Base-by-base conservation (phyloP, 495 filamentous ascomycete species). In the Pseudomonodictys pantanalensis region DNA sequence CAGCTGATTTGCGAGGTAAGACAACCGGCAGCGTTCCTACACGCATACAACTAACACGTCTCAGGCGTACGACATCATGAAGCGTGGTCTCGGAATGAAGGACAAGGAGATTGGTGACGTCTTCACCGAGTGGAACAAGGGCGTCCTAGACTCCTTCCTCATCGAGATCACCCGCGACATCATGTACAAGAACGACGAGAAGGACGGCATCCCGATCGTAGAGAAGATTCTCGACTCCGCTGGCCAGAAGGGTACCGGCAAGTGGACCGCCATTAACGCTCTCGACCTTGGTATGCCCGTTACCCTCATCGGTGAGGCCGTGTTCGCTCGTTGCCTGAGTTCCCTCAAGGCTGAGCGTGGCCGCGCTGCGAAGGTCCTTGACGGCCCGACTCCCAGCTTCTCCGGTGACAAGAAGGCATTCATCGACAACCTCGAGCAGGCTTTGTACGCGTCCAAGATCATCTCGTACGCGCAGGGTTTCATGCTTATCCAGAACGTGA, bases 391-490 rank as follows among this genome's bases (percentile, higher is more conserved):
- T 64, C 85, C 80, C 60, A 83, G 85, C 56, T 97, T 97, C 78
- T 79, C 83, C 41, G 93, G 92, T 69, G 83, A 96, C 83, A 91
- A 88, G 83, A 81, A 92, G 72, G 80, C 89, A 73, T 93, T 97
- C 83, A 81, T 98, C 68, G 89, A 90, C 59, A 90, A 98, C 77
- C 87, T 98, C 43, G 93, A 98, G 80, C 93, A 98, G 81, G 93
- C 93, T 58, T 85, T 98, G 56, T 98, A 98, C 69, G 93, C 93
- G 54, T 97, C 93, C 58, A 98, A 98, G 86, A 97, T 98, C 69
- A 97, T 98, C 77, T 98, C 93, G 33, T 98, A 98, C 72, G 90
- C 92, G 65, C 93, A 98, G 77, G 93, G 93, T 72, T 98, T 98
- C 83, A 98, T 98, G 95, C 84, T 98, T 71, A 97, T 98, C 83